Percentiles rank a stretch among this genome's conserved stretches.
Conservation (phyloP, 768 basidiomycete species). For the Naganishia kalamii region DNA sequence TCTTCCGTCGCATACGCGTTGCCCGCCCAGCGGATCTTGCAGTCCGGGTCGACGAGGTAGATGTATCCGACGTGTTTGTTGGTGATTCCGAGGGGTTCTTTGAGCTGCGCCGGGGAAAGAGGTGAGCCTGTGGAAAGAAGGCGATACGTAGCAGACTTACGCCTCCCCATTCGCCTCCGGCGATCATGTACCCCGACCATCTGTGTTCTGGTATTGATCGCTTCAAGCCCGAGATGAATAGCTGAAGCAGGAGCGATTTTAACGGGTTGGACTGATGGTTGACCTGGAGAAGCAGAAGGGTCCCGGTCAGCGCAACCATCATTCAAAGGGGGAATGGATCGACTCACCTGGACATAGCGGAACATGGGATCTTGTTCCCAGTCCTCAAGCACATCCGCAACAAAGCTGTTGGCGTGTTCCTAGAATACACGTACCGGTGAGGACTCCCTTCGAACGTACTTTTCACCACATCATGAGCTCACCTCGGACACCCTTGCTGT, state of each 20-base stretch:
- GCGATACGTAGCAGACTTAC: conserved; percentile 27
- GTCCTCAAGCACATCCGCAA: conserved; percentile 38
- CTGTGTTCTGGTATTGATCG: conserved; percentile 58
- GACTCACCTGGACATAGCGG: conserved; percentile 41
- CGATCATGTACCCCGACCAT: conserved; percentile 39
- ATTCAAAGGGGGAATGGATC: not conserved
- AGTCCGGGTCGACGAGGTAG: conserved; percentile 76
- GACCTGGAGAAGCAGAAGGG: conserved; percentile 49
- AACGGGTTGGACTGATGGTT: conserved; percentile 92
- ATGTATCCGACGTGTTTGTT: conserved; percentile 90
- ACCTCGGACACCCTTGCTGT: conserved; percentile 84
- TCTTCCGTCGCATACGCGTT: conserved; percentile 74
- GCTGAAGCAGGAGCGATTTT: conserved; percentile 78
- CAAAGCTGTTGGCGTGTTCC: conserved; percentile 74
- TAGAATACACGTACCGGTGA: conserved; percentile 36
- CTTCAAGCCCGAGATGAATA: conserved; percentile 73
- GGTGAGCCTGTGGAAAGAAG: not conserved
- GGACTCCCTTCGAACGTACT: not conserved
- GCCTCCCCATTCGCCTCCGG: conserved; percentile 44
- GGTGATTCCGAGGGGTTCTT: conserved; percentile 65
- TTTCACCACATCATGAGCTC: conserved; percentile 24
- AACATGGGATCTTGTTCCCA: conserved; percentile 28
- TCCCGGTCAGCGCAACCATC: not conserved
- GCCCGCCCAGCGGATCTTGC: conserved; percentile 85
- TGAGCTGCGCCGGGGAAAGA: conserved; percentile 28